phyloP scores from a whole-genome alignment of 2,329 filamentous ascomycete genomes.

The Beauveria sp. region DNA sequence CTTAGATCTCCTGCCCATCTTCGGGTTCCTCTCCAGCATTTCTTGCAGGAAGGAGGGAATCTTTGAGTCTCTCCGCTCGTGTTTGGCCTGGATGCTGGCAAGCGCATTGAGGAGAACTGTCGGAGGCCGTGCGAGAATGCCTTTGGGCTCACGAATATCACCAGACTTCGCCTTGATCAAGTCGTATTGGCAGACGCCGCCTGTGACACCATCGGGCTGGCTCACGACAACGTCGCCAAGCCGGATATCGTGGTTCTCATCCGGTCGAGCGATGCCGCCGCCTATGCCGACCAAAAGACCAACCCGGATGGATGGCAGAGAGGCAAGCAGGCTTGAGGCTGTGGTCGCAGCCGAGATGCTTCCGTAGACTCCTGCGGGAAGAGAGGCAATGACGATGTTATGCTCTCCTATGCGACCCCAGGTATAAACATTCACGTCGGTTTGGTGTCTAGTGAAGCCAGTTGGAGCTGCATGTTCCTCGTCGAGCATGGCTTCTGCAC shows the following conservation, averaged over 20 bases:
- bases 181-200: slow-evolving; percentile 21
- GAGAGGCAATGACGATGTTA: slow-evolving; percentile 17
- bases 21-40: too few species aligned
- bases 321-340: slow-evolving; percentile 13
- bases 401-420: slow-evolving; percentile 18
- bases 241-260: slow-evolving; percentile 16
- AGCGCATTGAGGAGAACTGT: too few species aligned
- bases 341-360: slow-evolving; percentile 11
- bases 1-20: neutral
- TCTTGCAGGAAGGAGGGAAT: too few species aligned
- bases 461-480: slow-evolving; percentile 13
- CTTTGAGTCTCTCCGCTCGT: too few species aligned
- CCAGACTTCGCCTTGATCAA: slow-evolving; percentile 13
- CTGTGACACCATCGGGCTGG: slow-evolving; percentile 11
- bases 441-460: slow-evolving; percentile 6
- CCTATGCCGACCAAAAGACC: slow-evolving; percentile 15
- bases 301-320: slow-evolving; percentile 13
- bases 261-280: slow-evolving; percentile 7
- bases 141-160: too few species aligned
- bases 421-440: slow-evolving; percentile 21
- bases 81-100: too few species aligned
- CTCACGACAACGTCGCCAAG: slow-evolving; percentile 23
- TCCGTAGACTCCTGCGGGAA: slow-evolving; percentile 13
- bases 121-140: too few species aligned
- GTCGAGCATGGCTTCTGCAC: slow-evolving; percentile 21